Conservation (phyloP, 208 protist species). For the Novymonas esmeraldas region DNA sequence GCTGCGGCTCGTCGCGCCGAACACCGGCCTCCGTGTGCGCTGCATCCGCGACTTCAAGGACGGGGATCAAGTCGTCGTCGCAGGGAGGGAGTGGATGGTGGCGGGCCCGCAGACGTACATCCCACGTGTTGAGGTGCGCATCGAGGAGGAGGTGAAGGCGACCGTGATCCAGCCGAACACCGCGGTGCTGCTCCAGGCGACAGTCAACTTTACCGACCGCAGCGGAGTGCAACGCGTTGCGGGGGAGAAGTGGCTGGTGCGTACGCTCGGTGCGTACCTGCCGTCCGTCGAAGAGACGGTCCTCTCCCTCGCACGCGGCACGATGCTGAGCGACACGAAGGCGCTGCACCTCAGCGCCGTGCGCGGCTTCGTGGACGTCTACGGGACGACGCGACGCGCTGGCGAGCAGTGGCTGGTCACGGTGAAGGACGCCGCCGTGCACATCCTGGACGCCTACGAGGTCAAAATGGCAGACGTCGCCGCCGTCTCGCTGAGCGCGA, state of each 20-base stretch:
- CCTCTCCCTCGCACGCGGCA: slow-evolving; percentile 59
- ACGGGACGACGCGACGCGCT: slow-evolving; percentile 72
- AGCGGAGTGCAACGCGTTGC: slow-evolving; percentile 56
- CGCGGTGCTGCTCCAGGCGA: slow-evolving; percentile 86
- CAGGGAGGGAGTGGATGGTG: slow-evolving; percentile 93
- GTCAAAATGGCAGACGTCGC: slow-evolving; percentile 65
- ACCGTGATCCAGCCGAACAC: slow-evolving; percentile 82
- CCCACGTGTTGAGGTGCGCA: slow-evolving; percentile 83
- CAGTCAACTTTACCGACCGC: slow-evolving; percentile 78
- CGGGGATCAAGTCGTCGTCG: slow-evolving; percentile 29
- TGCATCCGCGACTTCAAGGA: slow-evolving; percentile 78
- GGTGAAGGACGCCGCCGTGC: slow-evolving; percentile 67
- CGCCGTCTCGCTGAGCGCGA: slow-evolving; percentile 80
- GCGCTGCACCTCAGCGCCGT: slow-evolving; percentile 86
- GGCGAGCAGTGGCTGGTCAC: slow-evolving; percentile 93
- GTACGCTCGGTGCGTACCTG: slow-evolving; percentile 84
- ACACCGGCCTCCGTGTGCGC: slow-evolving; percentile 85
- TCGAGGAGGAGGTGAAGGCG: slow-evolving; percentile 71
- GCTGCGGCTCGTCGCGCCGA: slow-evolving; percentile 74
- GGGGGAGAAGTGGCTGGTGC: slow-evolving; percentile 92
- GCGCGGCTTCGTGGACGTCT: slow-evolving; percentile 83
- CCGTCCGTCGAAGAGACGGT: slow-evolving; percentile 89
- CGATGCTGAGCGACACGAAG: slow-evolving; percentile 75
- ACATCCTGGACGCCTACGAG: slow-evolving; percentile 91
- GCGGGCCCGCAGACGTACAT: slow-evolving; percentile 91